Evolutionary conservation across 352 stramenopile genomes (phyloP), one percentile per base, ranked within the genome.

Genomic region (Globisporangium rhizosaccharum): DNA sequence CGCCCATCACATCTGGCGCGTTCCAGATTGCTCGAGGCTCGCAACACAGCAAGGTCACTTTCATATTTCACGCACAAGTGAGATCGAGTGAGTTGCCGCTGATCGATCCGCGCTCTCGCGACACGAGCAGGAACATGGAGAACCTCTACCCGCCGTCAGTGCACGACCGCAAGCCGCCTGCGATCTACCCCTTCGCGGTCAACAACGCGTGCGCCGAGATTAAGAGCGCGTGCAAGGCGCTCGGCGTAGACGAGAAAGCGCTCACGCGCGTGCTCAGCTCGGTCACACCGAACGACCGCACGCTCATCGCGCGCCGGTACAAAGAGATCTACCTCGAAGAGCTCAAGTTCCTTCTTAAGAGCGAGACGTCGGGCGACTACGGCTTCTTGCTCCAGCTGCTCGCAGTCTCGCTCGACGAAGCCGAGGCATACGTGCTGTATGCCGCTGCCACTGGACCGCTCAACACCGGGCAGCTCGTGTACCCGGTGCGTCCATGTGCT

Each of bases 141-240:
- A 67, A 67, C 51, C 58, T 73, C 44, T 73, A 73, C 50, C 58
- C 67, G 30, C 63, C 67, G 47, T 56, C 63, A 11, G 53, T 62
- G 33, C 58, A 73, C 51, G 57, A 61, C 12, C 41, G 49, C 49
- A 52, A 63, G 33, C 36, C 50, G 20, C 57, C 41, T 3, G 44
- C 26, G 49, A 28, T 57, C 39, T 63, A 47, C 50, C 49, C 57
- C 20, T 51, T 51, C 56, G 45, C 66, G 25, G 69, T 73, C 39
- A 62, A 73, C 55, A 52, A 65, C 41, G 46, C 52, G n/a, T 71
- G 63, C 30, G 53, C 71, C 17, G 50, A 73, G 47, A 71, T 71
- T 49, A 57, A 71, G 26, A 51, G 36, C 18, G 58, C 67, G 45
- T 72, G 63, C 61, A 61, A 61, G 18, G 59, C 64, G 11, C 56